Evolutionary conservation across 1,284 basidiomycete genomes (phyloP).

Genomic region (Sanghuangporus baumii): DNA sequence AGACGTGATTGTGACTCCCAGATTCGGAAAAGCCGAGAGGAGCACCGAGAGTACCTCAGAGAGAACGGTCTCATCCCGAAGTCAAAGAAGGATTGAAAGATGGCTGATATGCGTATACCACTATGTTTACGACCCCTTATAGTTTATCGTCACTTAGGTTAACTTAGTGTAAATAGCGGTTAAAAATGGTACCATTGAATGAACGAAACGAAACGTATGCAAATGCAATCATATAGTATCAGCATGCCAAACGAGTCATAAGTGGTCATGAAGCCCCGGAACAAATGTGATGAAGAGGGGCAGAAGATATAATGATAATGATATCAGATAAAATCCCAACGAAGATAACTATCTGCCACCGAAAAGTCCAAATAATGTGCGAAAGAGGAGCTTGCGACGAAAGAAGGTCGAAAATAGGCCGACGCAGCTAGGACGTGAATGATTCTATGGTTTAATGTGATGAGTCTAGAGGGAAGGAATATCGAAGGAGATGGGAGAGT

Average conservation of each 20-base stretch:
- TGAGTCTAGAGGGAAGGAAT: not conserved
- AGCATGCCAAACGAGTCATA: not conserved
- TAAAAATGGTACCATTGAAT: not conserved
- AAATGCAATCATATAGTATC: not conserved
- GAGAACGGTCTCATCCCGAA: not conserved
- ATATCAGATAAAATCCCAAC: not conserved
- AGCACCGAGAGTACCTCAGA: conserved; percentile 12
- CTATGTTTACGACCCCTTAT: not conserved
- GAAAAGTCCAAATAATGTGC: not conserved
- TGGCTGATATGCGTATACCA: not conserved
- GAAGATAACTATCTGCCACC: not conserved
- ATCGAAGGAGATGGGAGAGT: not conserved
- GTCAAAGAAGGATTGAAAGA: not conserved
- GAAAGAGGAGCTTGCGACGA: not conserved
- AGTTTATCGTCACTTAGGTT: not conserved
- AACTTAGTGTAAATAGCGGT: not conserved
- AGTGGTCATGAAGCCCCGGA: not conserved
- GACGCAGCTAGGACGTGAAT: not conserved
- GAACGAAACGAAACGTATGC: not conserved
- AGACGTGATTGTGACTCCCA: conserved; percentile 12
- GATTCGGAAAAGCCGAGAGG: conserved; percentile 2
- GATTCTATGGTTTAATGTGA: not conserved
- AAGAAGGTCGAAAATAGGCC: not conserved
- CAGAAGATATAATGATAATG: not conserved
- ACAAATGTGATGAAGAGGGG: not conserved